Evolutionary conservation across 176 grass and related monocot species (phyloP), one percentile per base, ranked within the genome.

Genomic region (Juncus inflexus): DNA sequence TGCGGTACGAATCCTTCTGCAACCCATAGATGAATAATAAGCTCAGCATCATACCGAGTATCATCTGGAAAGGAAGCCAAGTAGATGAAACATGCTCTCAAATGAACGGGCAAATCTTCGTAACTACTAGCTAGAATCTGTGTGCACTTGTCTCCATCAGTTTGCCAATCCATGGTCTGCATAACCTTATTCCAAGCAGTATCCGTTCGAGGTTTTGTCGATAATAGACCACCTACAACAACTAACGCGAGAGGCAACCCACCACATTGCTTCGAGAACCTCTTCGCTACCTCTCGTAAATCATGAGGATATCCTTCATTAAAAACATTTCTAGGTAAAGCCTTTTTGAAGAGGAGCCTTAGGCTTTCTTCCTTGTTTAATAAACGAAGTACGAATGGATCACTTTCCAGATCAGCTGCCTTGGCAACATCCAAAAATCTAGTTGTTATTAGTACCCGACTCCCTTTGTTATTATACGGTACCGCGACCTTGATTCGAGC

Each of bases 391-490:
- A 37, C 3, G 11, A 7, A 37, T 0, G 45, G 45, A 12, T 11
- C 0, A 36, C 43, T 67, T 0, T 12, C 5, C 3, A 3, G n/a
- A 36, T 67, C 64, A 52, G 64, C 64, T 2, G 3, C 13, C 3
- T 45, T 64, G 3, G 45, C 64, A 1, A 67, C 42, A 53, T 50
- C 9, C 0, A n/a, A 0, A 3, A 2, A 13, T 50, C 64, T 47
- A 2, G 10, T 67, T 11, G 64, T 67, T 12, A 69, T 16, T 4
- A 69, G 66, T 42, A 67, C 64, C 12, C 64, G 64, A 35, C 64
- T 67, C 40, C 0, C 40, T 12, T 67, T 67, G 0, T 37, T 12
- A 0, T 2, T 0, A 52, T 52, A 39, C 10, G 64, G 64, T 53
- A 67, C 12, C 12, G 45, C 64, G 1, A 3, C 2, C 35, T 37